These are phyloP conservation scores for Stygiomarasmius scandens DNA, from an alignment of 1,284 basidiomycete genomes.

Conservation along the genomic window DNA sequence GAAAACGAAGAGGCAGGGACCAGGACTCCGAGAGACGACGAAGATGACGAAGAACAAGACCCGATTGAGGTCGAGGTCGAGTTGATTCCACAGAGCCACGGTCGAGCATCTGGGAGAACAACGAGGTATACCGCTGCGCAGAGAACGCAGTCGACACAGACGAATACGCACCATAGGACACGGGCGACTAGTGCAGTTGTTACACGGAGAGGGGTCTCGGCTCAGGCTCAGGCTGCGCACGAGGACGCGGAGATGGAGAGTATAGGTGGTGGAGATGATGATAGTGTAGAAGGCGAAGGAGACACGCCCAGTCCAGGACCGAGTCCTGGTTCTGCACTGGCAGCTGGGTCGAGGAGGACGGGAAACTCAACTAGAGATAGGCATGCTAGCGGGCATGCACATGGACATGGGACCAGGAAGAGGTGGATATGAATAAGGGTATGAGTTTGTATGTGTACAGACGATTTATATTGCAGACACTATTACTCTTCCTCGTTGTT, in stretches of 20 bases:
- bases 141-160: background rate
- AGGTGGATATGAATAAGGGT: background rate
- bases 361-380: background rate
- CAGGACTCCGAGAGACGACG: background rate
- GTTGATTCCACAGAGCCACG: background rate
- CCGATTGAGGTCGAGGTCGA: background rate
- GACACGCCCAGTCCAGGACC: background rate
- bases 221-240: background rate
- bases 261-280: background rate
- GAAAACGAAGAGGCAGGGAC: background rate
- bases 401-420: background rate
- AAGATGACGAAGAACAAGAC: background rate
- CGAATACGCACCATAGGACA: background rate
- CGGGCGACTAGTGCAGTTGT: background rate
- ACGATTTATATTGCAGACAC: too few species aligned
- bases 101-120: background rate
- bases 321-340: background rate
- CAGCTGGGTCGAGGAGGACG: background rate
- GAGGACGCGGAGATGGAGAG: background rate
- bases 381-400: background rate
- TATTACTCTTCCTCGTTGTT: too few species aligned
- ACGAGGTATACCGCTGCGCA: background rate
- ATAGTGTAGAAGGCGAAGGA: background rate
- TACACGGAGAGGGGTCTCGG: background rate
- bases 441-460: too few species aligned